Evolutionary conservation across 208 protist genomes (phyloP), one percentile per base, ranked within the genome.

Genomic region (Porcisia deanei): DNA sequence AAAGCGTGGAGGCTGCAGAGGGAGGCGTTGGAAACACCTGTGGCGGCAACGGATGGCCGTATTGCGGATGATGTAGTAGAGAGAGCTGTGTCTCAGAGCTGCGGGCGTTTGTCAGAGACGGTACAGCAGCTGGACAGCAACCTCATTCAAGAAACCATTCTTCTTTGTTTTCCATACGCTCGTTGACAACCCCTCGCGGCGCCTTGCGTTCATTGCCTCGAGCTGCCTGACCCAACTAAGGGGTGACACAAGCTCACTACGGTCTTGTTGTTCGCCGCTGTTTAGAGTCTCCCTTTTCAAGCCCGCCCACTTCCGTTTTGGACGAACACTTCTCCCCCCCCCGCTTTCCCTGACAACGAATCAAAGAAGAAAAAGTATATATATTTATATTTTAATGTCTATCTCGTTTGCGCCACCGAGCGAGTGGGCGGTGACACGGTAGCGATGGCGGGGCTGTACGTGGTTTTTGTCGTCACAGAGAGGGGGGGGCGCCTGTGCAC

Each of bases 121-220:
- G 73, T 86, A 49, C 54, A 77, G 59, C 74, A 73, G 53, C 77
- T 96, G 45, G 85, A 81, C 58, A 72, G 80, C 18, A 53, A 55
- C 12, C 70, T 96, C 3, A 87, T 97, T 54, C 87, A 90, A 58
- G 93, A 97, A 72, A 97, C 93, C 22, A 93, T 95, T 61, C 79
- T 90, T 45, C 73, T 93, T 64, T 94, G 93, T 80, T 97, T 92
- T 76, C 88, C 80, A 9, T 97, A 97, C 71, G 85, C 84, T 7
- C 77, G 43, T 14, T 81, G 55, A 70, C 6, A 30, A 54, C 14
- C 2, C 30, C 16, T 41, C 45, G 34, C 25, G 68, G 49, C 18
- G 52, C n/a, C 47, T 10, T 45, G 60, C 58, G 5, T 4, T 1
- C 25, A 14, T n/a, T 65, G 34, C 43, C 2, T 14, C 3, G 6